Percentiles rank a stretch among this genome's conserved stretches.
These are phyloP conservation scores for Camelina hispida DNA, from an alignment of 345 rosid species.

Conservation along the genomic window DNA sequence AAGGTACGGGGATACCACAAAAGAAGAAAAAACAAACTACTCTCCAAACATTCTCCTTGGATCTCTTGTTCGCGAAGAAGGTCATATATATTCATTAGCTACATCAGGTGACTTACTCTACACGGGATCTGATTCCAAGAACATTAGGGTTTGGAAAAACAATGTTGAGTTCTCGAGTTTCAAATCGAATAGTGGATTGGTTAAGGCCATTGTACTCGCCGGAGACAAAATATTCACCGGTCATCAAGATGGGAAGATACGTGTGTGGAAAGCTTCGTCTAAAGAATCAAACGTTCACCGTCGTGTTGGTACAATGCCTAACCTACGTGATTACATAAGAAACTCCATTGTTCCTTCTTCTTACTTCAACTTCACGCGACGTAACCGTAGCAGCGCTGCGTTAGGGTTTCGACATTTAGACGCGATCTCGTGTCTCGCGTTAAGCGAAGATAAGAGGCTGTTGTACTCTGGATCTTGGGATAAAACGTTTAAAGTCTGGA, in stretches of 20 bases:
- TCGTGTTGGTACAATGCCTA: slow-evolving; percentile 76
- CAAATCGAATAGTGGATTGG: slow-evolving; percentile 83
- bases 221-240: slow-evolving; percentile 74
- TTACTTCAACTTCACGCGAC: slow-evolving; percentile 57
- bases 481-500: slow-evolving; percentile 86
- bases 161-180: slow-evolving; percentile 76
- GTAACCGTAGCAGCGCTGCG: slow-evolving; percentile 45
- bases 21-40: not conserved
- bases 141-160: slow-evolving; percentile 87
- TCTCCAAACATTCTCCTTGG: slow-evolving; percentile 69
- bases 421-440: slow-evolving; percentile 76
- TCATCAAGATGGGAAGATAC: slow-evolving; percentile 91
- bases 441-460: slow-evolving; percentile 64
- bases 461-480: slow-evolving; percentile 93
- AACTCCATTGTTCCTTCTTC: slow-evolving; percentile 64
- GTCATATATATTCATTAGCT: slow-evolving; percentile 87
- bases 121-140: slow-evolving; percentile 91
- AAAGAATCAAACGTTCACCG: slow-evolving; percentile 55
- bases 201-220: slow-evolving; percentile 74
- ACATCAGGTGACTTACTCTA: slow-evolving; percentile 69
- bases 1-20: not conserved
- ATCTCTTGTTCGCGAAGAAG: slow-evolving; percentile 83
- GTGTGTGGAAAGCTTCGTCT: slow-evolving; percentile 72
- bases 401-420: slow-evolving; percentile 72
- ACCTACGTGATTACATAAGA: slow-evolving; percentile 58